These are phyloP conservation scores for Xylaria telfairii DNA, from an alignment of 495 filamentous ascomycete genomes.

Conservation along the genomic window DNA sequence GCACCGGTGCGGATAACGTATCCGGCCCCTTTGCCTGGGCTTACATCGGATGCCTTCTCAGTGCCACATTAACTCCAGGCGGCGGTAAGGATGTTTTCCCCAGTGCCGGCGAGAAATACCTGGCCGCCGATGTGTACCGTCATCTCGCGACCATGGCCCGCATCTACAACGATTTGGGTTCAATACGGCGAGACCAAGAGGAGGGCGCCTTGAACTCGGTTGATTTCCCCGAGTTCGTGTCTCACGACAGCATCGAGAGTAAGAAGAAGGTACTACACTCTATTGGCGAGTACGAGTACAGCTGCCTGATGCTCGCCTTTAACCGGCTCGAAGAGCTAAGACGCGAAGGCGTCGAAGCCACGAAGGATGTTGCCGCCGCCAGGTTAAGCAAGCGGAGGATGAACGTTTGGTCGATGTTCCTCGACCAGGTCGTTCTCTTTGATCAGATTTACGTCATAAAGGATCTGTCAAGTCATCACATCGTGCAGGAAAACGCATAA, in stretches of 20 bases:
- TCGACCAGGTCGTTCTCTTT: conserved; percentile 49
- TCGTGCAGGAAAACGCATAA: conserved; percentile 16
- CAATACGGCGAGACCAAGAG: conserved; percentile 38
- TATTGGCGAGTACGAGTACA: conserved; percentile 24
- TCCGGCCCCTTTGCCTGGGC: conserved; percentile 46
- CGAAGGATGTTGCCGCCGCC: conserved; percentile 18
- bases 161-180: conserved; percentile 51
- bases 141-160: conserved; percentile 48
- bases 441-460: conserved; percentile 47
- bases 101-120: conserved; percentile 37
- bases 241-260: conserved; percentile 25
- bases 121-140: conserved; percentile 37
- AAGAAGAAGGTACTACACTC: conserved; percentile 28
- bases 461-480: conserved; percentile 36
- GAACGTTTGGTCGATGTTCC: conserved; percentile 36
- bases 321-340: conserved; percentile 41
- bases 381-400: conserved; percentile 24
- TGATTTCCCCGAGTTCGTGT: conserved; percentile 46
- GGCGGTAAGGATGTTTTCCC: conserved; percentile 27
- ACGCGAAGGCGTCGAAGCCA: conserved; percentile 18
- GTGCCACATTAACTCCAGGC: conserved; percentile 27
- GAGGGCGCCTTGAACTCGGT: conserved; percentile 49
- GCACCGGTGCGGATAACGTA: conserved; percentile 42
- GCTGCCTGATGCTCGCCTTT: conserved; percentile 26
- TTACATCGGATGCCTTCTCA: conserved; percentile 44